Conservation (phyloP, 192 early-diverging fungal genomes). For the Backusella parvicylindrica region DNA sequence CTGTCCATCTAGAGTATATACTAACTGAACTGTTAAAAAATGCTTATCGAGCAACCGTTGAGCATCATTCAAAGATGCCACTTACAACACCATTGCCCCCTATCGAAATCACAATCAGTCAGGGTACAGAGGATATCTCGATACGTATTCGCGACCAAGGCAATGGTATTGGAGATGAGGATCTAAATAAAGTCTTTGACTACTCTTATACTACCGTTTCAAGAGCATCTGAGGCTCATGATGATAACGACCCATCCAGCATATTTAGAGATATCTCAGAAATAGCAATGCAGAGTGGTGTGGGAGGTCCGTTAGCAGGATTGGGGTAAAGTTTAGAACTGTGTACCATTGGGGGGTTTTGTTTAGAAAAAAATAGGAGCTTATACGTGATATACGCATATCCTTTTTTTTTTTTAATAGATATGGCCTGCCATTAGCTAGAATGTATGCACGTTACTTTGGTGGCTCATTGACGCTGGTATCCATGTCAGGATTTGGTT, state of each 20-base stretch:
- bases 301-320: conserved; percentile 91
- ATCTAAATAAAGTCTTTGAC: conserved; percentile 81
- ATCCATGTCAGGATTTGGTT: conserved; percentile 84
- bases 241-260: conserved; percentile 32
- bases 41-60: conserved; percentile 83
- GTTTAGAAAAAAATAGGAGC: background rate
- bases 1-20: conserved; percentile 93
- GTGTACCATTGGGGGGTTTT: background rate
- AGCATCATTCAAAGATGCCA: conserved; percentile 48
- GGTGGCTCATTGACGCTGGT: conserved; percentile 83
- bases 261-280: conserved; percentile 76
- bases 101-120: conserved; percentile 82
- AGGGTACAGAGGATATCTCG: conserved; percentile 72
- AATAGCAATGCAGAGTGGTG: conserved; percentile 79
- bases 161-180: conserved; percentile 78
- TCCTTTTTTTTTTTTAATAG: conserved; percentile 10
- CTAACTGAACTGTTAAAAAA: conserved; percentile 91
- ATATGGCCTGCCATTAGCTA: conserved; percentile 79
- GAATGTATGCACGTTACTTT: conserved; percentile 91
- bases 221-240: conserved; percentile 50
- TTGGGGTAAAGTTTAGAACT: conserved; percentile 44
- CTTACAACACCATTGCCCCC: conserved; percentile 53
- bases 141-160: conserved; percentile 90
- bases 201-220: conserved; percentile 91
- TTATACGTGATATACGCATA: background rate